These are phyloP conservation scores for Rhodomyrtus psidioides DNA, from an alignment of 441 rosid species.

Conservation along the genomic window DNA sequence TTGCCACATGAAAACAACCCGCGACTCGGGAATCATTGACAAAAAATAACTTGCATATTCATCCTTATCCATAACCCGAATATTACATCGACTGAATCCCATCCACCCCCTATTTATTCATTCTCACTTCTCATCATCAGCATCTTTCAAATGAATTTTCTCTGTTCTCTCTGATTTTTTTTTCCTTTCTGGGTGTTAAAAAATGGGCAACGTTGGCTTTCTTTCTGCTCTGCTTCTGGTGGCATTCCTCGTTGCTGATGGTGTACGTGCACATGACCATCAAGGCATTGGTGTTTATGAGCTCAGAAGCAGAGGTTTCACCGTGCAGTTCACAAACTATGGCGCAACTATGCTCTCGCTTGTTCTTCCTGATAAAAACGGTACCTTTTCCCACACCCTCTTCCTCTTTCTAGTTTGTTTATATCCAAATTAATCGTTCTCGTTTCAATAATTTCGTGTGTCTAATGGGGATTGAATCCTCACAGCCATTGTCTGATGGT, in stretches of 20 bases:
- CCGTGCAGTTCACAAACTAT: conserved; percentile 51
- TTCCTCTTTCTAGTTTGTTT: not conserved
- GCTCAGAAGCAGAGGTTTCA: conserved; percentile 41
- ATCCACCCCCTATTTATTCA: not conserved
- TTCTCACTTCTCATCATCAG: not conserved
- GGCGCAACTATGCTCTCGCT: conserved; percentile 73
- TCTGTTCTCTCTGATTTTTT: not conserved
- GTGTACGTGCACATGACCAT: not conserved
- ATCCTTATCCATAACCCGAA: not conserved
- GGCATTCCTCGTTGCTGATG: not conserved
- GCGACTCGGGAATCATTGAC: too few species aligned
- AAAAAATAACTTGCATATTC: not conserved
- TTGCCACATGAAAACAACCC: not conserved
- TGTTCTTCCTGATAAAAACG: conserved; percentile 52
- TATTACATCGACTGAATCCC: not conserved
- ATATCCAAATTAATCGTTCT: not conserved
- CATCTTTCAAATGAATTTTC: not conserved
- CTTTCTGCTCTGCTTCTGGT: not conserved
- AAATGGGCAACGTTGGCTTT: conserved; percentile 1
- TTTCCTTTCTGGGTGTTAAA: not conserved
- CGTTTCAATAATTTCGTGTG: not conserved
- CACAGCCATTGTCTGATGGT: not conserved
- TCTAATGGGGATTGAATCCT: not conserved
- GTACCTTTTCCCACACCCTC: conserved; percentile 1
- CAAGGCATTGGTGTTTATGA: conserved; percentile 27